Evolutionary conservation across 2,329 filamentous ascomycete species (phyloP).

Genomic region (Exophiala mesophila): DNA sequence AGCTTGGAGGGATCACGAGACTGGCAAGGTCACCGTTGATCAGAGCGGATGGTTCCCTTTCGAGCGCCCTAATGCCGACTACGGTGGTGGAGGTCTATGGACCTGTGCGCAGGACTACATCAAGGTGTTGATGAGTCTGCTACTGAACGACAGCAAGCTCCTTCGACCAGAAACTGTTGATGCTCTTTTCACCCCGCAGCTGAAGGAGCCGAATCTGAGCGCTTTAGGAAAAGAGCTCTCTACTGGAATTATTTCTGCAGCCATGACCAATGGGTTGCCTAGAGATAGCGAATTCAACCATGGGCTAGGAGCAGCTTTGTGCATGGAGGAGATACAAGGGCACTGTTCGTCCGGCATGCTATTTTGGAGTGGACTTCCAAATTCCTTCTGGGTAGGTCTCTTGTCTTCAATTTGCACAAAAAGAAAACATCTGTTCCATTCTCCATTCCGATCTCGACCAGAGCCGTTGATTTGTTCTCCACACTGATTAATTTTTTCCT

Average conservation of each 20-base stretch:
- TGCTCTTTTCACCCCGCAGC: conserved; percentile 7
- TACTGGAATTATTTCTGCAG: background rate
- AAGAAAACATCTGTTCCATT: too few relatives aligned
- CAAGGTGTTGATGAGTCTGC: conserved; percentile 29
- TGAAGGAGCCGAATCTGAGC: conserved; percentile 1
- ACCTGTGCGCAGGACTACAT: conserved; percentile 27
- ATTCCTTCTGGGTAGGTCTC: conserved; percentile 16
- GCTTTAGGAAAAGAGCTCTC: background rate
- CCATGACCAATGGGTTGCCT: background rate
- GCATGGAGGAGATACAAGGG: conserved; percentile 4
- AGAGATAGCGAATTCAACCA: conserved; percentile 4
- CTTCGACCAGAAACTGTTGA: conserved; percentile 23
- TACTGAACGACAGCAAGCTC: conserved; percentile 30
- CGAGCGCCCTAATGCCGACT: conserved; percentile 31
- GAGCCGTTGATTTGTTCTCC: too few relatives aligned
- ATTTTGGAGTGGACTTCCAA: conserved; percentile 22
- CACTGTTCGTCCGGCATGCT: conserved; percentile 7
- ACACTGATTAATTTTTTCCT: conserved; percentile 5
- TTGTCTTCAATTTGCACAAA: too few relatives aligned
- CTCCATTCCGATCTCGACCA: too few relatives aligned
- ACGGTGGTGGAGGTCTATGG: conserved; percentile 43
- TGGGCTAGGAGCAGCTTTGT: conserved; percentile 6
- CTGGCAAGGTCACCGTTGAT: conserved; percentile 38
- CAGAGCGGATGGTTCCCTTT: conserved; percentile 33
- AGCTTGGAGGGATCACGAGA: conserved; percentile 25